phyloP scores from a whole-genome alignment of 2,329 filamentous ascomycete species.

The Talaromyces atroroseus region DNA sequence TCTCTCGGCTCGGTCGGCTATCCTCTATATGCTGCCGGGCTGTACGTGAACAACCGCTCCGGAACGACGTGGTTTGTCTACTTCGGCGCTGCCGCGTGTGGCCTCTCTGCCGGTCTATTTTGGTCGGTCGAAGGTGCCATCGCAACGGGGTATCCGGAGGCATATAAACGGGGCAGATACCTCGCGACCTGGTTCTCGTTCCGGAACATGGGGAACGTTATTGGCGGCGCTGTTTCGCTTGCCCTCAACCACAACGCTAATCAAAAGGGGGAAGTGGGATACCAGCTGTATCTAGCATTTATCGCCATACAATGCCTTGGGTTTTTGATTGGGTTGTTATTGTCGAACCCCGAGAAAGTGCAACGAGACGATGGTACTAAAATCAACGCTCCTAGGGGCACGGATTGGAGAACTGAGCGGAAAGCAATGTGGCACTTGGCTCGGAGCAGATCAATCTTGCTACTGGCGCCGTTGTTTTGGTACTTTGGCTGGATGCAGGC shows the following conservation, averaged over 20 bases:
- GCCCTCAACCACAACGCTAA: slow-evolving; percentile 44
- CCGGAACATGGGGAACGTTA: slow-evolving; percentile 49
- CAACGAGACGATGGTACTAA: slow-evolving; percentile 37
- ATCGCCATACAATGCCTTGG: slow-evolving; percentile 42
- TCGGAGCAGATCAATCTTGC: slow-evolving; percentile 41
- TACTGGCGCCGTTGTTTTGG: slow-evolving; percentile 45
- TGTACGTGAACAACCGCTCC: slow-evolving; percentile 41
- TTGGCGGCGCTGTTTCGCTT: slow-evolving; percentile 49
- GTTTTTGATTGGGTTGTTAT: slow-evolving; percentile 40
- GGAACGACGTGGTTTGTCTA: slow-evolving; percentile 44
- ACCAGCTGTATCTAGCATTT: slow-evolving; percentile 34
- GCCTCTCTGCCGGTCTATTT: slow-evolving; percentile 46
- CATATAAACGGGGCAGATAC: slow-evolving; percentile 41
- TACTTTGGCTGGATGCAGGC: slow-evolving; percentile 48
- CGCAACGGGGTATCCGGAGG: slow-evolving; percentile 44
- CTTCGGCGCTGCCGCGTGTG: slow-evolving; percentile 45
- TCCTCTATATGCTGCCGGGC: slow-evolving; percentile 41
- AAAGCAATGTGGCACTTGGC: slow-evolving; percentile 37
- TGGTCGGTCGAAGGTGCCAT: slow-evolving; percentile 50
- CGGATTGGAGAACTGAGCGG: slow-evolving; percentile 31
- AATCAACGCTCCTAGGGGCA: slow-evolving; percentile 20
- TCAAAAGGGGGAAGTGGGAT: slow-evolving; percentile 43
- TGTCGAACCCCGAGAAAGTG: slow-evolving; percentile 45
- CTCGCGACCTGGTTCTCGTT: slow-evolving; percentile 40
- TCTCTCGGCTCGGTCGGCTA: slow-evolving; percentile 38